Base-by-base conservation (phyloP, 106 monocot species). In the Allium cepa region DNA sequence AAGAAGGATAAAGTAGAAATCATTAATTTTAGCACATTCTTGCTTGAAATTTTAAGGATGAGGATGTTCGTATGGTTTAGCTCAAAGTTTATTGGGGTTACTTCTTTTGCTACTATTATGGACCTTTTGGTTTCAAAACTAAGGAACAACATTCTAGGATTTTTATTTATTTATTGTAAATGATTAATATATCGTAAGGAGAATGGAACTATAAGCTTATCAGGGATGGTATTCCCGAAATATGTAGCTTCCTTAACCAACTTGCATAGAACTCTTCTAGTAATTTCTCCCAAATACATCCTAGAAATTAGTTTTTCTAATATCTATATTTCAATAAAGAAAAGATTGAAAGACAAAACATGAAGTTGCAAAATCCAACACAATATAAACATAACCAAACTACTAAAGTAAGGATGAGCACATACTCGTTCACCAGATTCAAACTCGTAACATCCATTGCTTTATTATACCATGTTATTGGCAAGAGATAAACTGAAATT, bases 281-380 rank as follows among this genome's bases (percentile, higher is more conserved):
- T 64, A 68, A 99, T 73, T 47, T 99, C 97, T 74, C 97, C 97
- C 79, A 99, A 80, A 74, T 92, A 99, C 97, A 89, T 93, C 59
- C 93, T 89, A 13, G 93, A 93, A 53, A 89, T 85, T 64, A 93
- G 52, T 73, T 93, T 93, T 71, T 99, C 97, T 81, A 85, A 99
- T 48, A 93, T 87, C 97, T 99, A 80, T 53, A 22, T 22, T 22
- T 22, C 22, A 22, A 22, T 22, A 22, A 22, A n/a, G n/a, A n/a
- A 22, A 22, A 22, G 27, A 63, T 8, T 13, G 3, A 46, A 50
- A 71, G 63, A 66, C 17, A 67, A 57, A 49, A 52, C 26, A 47
- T 47, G 59, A 75, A 18, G 56, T 11, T 60, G 57, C 48, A 71
- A 18, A n/a, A 71, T 71, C 66, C 9, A 66, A 22, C 36, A 10